A percentile compares a stretch with the other conserved stretches of the same genome.
Evolutionary conservation across 306 rosid species (phyloP).

Genomic region (Delonix regia): DNA sequence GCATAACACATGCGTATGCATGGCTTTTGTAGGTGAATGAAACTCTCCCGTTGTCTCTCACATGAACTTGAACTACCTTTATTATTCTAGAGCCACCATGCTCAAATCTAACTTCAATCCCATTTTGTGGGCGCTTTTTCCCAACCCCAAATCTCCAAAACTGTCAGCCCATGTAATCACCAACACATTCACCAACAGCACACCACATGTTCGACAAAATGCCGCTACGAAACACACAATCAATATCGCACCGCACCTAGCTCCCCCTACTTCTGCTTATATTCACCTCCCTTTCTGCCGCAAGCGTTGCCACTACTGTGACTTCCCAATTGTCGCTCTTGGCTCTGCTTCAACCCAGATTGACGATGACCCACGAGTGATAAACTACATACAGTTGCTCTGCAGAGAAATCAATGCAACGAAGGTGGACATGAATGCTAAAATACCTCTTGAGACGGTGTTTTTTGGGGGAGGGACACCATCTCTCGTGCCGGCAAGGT

Average conservation of each 20-base stretch:
- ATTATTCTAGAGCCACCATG: conserved; percentile 32
- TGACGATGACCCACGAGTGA: conserved; percentile 73
- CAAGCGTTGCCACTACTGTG: conserved; percentile 94
- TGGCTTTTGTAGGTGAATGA: neutral
- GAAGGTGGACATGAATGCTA: conserved; percentile 27
- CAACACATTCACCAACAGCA: conserved; percentile 36
- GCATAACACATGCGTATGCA: neutral
- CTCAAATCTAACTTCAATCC: conserved; percentile 65
- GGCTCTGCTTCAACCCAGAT: conserved; percentile 63
- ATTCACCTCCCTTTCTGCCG: conserved; percentile 96
- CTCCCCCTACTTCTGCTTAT: conserved; percentile 74
- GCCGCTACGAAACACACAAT: conserved; percentile 42
- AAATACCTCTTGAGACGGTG: conserved; percentile 72
- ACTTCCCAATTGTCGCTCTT: conserved; percentile 90
- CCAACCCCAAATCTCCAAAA: conserved; percentile 43
- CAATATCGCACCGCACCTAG: neutral
- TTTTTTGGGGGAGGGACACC: conserved; percentile 96
- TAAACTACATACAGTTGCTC: conserved; percentile 63
- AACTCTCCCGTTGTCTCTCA: neutral
- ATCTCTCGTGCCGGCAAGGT: conserved; percentile 79
- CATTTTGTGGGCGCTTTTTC: conserved; percentile 49
- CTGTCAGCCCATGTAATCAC: neutral
- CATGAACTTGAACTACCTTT: neutral
- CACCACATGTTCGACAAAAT: conserved; percentile 72
- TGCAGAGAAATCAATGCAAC: conserved; percentile 83